A percentile compares a stretch with the other conserved stretches of the same genome.
phyloP scores from a whole-genome alignment of 805 yeast genomes.

The Yarrowia sp. region DNA sequence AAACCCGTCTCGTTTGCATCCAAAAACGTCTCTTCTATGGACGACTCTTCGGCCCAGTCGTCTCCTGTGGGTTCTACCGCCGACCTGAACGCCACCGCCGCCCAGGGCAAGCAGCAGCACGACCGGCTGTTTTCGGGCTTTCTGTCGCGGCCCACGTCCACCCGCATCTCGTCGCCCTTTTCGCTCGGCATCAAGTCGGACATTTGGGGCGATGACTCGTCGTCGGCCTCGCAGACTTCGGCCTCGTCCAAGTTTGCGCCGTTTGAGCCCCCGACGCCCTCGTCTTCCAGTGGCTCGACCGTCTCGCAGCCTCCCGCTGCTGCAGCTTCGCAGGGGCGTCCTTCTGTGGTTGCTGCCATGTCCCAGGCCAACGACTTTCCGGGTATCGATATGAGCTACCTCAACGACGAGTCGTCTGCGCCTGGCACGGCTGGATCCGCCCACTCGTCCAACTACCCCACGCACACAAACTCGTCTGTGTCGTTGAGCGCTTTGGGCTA shows the following conservation, averaged over 20 bases:
- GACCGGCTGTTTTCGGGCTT: conserved; percentile 16
- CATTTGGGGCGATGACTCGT: conserved; percentile 27
- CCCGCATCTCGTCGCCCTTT: conserved; percentile 25
- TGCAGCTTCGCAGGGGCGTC: background rate
- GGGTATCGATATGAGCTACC: conserved; percentile 21
- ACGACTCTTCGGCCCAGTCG: background rate
- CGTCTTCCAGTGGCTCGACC: background rate
- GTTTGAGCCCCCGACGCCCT: conserved; percentile 18
- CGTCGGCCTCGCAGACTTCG: conserved; percentile 11
- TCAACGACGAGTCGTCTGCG: conserved; percentile 1
- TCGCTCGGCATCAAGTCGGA: conserved; percentile 27
- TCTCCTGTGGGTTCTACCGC: background rate
- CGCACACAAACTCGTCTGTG: conserved; percentile 21
- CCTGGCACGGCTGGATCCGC: background rate
- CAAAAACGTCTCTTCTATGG: background rate
- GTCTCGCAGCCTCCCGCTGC: background rate
- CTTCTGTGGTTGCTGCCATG: conserved; percentile 5
- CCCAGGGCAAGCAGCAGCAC: background rate
- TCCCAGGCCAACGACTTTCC: conserved; percentile 24
- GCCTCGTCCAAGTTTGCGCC: conserved; percentile 26
- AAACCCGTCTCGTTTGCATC: conserved; percentile 25
- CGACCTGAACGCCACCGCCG: background rate
- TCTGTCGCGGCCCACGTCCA: conserved; percentile 23
- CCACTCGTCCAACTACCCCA: conserved; percentile 11
- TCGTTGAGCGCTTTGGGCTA: conserved; percentile 17